Conservation (phyloP, 768 basidiomycete species). For the Hydnomerulius pinastri region DNA sequence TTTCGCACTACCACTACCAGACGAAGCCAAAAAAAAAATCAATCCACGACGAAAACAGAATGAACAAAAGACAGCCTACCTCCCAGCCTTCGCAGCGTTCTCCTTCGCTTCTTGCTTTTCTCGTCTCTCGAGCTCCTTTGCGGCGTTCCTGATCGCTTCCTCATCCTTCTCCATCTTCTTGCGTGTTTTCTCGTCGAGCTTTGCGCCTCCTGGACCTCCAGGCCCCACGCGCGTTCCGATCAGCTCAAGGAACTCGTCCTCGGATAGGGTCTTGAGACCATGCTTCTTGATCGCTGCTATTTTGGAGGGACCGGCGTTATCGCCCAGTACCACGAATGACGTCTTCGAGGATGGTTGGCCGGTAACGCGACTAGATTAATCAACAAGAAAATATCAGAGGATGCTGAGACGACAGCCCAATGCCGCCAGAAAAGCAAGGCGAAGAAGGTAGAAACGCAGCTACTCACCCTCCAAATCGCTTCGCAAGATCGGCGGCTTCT, state of each 20-base stretch:
- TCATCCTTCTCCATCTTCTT: constrained; percentile 84
- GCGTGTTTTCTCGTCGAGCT: constrained; percentile 74
- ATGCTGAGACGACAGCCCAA: background rate
- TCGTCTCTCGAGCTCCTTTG: constrained; percentile 75
- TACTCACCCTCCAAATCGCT: constrained; percentile 88
- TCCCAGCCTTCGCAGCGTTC: constrained; percentile 14
- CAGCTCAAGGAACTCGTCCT: constrained; percentile 85
- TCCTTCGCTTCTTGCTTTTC: constrained; percentile 57
- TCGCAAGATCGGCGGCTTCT: constrained; percentile 83
- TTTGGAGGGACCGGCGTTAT: constrained; percentile 86
- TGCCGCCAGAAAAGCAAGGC: background rate
- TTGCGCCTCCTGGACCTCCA: constrained; percentile 31
- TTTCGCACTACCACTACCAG: constrained; percentile 29
- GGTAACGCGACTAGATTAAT: constrained; percentile 75
- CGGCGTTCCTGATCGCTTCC: constrained; percentile 69
- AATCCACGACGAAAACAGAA: background rate
- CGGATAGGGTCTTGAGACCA: constrained; percentile 69
- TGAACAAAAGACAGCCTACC: constrained; percentile 16
- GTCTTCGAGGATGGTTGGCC: constrained; percentile 89
- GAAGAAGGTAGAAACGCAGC: background rate
- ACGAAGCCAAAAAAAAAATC: background rate
- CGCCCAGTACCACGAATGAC: constrained; percentile 84
- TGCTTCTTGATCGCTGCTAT: constrained; percentile 86
- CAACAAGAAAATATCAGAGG: background rate
- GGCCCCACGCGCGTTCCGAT: constrained; percentile 71